Base-by-base conservation (phyloP, 345 rosid genomes). In the Sisymbrium irio region DNA sequence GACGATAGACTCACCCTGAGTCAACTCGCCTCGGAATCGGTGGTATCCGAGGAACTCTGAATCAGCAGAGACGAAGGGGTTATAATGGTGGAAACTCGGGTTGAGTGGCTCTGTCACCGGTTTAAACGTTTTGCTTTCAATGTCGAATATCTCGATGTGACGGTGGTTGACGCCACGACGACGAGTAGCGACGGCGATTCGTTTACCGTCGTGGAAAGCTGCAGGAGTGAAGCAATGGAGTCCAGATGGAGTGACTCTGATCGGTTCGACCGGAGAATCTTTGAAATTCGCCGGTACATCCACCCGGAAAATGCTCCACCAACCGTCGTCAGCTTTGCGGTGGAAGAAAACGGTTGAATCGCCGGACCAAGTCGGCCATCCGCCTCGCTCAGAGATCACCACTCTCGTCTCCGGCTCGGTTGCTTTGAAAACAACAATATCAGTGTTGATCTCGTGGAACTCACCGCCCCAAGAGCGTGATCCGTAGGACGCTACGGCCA, bases 141-240 rank as follows among this genome's bases (percentile, higher is more conserved):
- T n/a, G n/a, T n/a, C n/a, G n/a, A n/a, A n/a, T n/a, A n/a, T n/a
- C n/a, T n/a, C n/a, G n/a, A n/a, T n/a, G n/a, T n/a, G n/a, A n/a
- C n/a, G n/a, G n/a, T n/a, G n/a, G n/a, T n/a, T n/a, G n/a, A n/a
- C n/a, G n/a, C n/a, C n/a, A n/a, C n/a, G n/a, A n/a, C n/a, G n/a
- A n/a, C n/a, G n/a, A n/a, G n/a, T n/a, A n/a, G n/a, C n/a, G n/a
- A n/a, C n/a, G n/a, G n/a, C n/a, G n/a, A n/a, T n/a, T n/a, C n/a
- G 79, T 63, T 79, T 74, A 5, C 86, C 81, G 19, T 81, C 88
- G 61, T 79, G 84, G 75, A 89, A 80, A 58, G 95, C 89, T 1
- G 93, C 89, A 11, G 98, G 96, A 63, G 96, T 94, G 80, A 91
- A 91, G 71, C 97, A 94, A 77, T 91, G 98, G 22, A 91, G 85